Conservation (phyloP, 257 asterid species). For the Forsythia viridissima region DNA sequence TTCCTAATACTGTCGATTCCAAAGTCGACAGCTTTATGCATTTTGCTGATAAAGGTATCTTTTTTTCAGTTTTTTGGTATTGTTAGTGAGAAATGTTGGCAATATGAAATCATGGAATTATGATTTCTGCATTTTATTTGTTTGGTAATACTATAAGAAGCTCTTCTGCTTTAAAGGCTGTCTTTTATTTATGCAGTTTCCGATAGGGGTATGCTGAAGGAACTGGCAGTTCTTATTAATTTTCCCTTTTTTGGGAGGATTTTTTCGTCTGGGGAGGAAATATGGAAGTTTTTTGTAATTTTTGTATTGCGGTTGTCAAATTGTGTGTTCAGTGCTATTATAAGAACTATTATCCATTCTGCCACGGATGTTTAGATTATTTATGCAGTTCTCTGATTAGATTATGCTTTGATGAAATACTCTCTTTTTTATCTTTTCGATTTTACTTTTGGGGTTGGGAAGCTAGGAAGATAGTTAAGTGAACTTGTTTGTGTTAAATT, state of each 20-base stretch:
- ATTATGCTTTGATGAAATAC: not conserved
- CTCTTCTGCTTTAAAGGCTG: slow-evolving; percentile 7
- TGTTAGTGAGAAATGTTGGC: not conserved
- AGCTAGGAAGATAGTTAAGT: not conserved
- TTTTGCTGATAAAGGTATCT: slow-evolving; percentile 72
- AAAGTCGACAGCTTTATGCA: slow-evolving; percentile 78
- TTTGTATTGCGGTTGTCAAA: not conserved
- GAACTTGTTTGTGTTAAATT: not conserved
- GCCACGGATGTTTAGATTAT: not conserved
- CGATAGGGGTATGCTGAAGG: not conserved
- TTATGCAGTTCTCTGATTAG: not conserved
- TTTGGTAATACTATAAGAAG: slow-evolving; percentile 3
- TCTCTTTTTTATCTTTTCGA: not conserved
- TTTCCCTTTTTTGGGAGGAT: not conserved
- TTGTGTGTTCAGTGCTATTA: not conserved
- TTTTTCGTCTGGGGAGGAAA: not conserved
- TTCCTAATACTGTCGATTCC: slow-evolving; percentile 29
- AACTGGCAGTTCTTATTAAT: not conserved
- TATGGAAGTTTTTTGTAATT: too few species aligned
- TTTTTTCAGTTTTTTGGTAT: not conserved
- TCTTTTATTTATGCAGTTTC: slow-evolving; percentile 1
- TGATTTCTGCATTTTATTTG: not conserved
- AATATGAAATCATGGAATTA: not conserved
- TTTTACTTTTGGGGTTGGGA: not conserved
- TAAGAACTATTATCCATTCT: not conserved